Conservation (phyloP, 2,329 filamentous ascomycete genomes). For the Scedosporium dehoogii region DNA sequence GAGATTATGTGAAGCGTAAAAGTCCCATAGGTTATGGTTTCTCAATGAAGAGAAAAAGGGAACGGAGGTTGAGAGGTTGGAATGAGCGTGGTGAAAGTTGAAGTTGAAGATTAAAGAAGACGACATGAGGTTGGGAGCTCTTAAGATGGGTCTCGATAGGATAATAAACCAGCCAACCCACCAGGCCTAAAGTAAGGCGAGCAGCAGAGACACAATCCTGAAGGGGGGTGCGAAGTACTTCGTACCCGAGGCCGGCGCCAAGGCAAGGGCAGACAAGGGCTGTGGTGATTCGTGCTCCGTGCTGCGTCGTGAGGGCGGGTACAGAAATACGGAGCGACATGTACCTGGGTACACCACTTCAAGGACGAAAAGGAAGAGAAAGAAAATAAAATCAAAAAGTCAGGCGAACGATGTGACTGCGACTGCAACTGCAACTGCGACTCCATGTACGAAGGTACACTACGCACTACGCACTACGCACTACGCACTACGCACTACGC, state of each 20-base stretch:
- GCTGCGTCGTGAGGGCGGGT: not conserved
- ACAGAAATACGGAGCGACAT: not conserved
- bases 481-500: no score
- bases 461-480: no score
- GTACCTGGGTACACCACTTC: not conserved
- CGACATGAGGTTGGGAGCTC: constrained; percentile 4
- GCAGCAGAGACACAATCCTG: constrained; percentile 1
- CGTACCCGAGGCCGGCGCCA: not conserved
- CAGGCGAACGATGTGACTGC: not conserved
- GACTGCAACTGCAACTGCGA: not conserved
- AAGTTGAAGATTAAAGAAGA: constrained; percentile 2
- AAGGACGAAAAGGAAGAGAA: not conserved
- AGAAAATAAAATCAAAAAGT: not conserved
- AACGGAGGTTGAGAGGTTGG: not conserved
- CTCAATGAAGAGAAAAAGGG: constrained; percentile 2
- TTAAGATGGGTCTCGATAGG: constrained; percentile 1
- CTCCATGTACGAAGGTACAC: not conserved
- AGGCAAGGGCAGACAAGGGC: not conserved
- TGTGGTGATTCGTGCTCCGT: not conserved
- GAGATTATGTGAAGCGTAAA: not conserved
- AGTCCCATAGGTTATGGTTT: constrained; percentile 1
- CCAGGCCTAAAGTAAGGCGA: constrained; percentile 4
- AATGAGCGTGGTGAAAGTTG: constrained; percentile 5
- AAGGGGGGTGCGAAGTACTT: not conserved
- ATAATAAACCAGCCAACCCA: constrained; percentile 4